Evolutionary conservation across 2,329 filamentous ascomycete genomes (phyloP).

Genomic region (Pseudocercospora crystallina): DNA sequence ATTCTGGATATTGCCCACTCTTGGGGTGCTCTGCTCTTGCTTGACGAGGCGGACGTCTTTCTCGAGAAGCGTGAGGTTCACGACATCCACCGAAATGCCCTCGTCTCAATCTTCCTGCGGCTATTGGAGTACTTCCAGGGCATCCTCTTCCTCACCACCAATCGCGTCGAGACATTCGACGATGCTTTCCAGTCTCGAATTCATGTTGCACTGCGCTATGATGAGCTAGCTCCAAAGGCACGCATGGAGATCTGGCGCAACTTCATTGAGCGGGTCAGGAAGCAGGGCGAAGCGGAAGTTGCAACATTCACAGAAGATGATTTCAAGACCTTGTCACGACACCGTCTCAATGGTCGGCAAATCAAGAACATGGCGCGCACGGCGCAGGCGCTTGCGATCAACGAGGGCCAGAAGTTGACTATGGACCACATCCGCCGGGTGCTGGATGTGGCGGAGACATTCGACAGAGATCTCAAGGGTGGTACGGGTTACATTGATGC

Average conservation of each 20-base stretch:
- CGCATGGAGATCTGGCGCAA: constrained; percentile 80
- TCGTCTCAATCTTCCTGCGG: constrained; percentile 84
- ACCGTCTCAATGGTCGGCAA: constrained; percentile 68
- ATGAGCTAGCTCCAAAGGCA: constrained; percentile 68
- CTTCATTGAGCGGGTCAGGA: constrained; percentile 72
- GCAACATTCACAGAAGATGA: constrained; percentile 67
- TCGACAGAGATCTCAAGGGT: constrained; percentile 79
- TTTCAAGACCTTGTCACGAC: constrained; percentile 63
- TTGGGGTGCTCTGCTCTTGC: constrained; percentile 80
- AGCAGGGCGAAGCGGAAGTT: constrained; percentile 61
- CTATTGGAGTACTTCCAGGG: constrained; percentile 90
- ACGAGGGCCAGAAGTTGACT: constrained; percentile 67
- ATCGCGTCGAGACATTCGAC: constrained; percentile 83
- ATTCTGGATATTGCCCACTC: constrained; percentile 82
- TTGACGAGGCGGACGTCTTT: constrained; percentile 85
- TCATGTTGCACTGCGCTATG: constrained; percentile 80
- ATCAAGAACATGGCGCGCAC: constrained; percentile 89
- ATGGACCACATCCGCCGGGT: constrained; percentile 81
- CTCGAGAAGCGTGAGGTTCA: constrained; percentile 79
- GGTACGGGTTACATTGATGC: constrained; percentile 78
- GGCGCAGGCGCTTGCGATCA: constrained; percentile 77
- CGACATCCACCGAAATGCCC: constrained; percentile 79
- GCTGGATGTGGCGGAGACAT: constrained; percentile 78
- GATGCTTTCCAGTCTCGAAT: constrained; percentile 88
- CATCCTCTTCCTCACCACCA: constrained; percentile 86